Percentiles rank a stretch among this genome's conserved stretches.
Conservation (phyloP, 495 filamentous ascomycete genomes). For the Physcia stellaris region DNA sequence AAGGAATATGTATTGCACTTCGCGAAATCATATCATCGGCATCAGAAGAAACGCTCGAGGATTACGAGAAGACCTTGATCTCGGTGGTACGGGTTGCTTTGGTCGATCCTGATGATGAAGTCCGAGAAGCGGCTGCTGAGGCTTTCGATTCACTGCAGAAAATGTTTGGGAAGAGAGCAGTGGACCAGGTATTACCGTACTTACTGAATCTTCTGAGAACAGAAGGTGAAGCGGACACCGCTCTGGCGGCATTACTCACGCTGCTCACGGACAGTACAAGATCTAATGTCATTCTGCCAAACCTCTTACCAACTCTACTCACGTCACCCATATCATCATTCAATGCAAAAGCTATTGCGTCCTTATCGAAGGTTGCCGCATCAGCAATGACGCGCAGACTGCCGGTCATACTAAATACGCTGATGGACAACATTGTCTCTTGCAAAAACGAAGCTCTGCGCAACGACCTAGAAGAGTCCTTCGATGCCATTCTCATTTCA, state of each 20-base stretch:
- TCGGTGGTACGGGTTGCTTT: constrained; percentile 87
- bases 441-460: constrained; percentile 64
- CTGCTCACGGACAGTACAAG: constrained; percentile 85
- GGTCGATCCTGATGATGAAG: constrained; percentile 76
- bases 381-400: constrained; percentile 78
- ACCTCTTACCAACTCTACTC: constrained; percentile 85
- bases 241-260: constrained; percentile 80
- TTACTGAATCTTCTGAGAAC: constrained; percentile 75
- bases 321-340: constrained; percentile 83
- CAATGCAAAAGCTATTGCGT: constrained; percentile 87
- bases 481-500: constrained; percentile 78
- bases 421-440: constrained; percentile 82
- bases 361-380: constrained; percentile 79
- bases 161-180: constrained; percentile 79
- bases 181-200: constrained; percentile 89
- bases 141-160: constrained; percentile 92
- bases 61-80: constrained; percentile 89
- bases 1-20: constrained; percentile 94
- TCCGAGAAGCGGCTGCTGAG: constrained; percentile 90
- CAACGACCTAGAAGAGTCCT: constrained; percentile 58
- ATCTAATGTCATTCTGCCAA: constrained; percentile 91
- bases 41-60: constrained; percentile 75
- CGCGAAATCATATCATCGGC: constrained; percentile 89
- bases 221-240: constrained; percentile 80
- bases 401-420: constrained; percentile 74